Conservation (phyloP, 768 basidiomycete genomes). For the Russula compacta region DNA sequence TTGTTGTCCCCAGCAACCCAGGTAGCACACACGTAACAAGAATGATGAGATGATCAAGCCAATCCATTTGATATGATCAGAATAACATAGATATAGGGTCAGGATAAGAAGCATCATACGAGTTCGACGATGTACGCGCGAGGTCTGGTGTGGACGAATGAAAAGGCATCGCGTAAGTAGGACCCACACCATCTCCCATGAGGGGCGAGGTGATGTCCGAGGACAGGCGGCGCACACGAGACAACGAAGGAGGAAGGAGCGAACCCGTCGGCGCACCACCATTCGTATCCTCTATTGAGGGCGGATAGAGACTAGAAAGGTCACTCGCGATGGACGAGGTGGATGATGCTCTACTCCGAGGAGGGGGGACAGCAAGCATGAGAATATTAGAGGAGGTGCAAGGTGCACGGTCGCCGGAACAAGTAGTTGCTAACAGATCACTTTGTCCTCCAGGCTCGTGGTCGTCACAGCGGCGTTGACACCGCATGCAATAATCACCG, state of each 20-base stretch:
- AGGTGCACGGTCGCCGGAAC: neutral
- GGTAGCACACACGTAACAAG: constrained; percentile 11
- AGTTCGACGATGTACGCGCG: constrained; percentile 4
- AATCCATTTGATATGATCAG: constrained; percentile 4
- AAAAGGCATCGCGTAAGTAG: constrained; percentile 1
- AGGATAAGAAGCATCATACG: constrained; percentile 10
- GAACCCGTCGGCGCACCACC: neutral
- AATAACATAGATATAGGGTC: constrained; percentile 11
- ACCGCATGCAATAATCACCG: constrained; percentile 12
- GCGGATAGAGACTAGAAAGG: constrained; percentile 13
- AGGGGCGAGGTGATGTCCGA: constrained; percentile 1
- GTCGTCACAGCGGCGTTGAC: constrained; percentile 15
- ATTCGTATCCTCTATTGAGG: constrained; percentile 11
- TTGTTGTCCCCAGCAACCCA: neutral
- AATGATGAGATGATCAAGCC: neutral
- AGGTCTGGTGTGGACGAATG: constrained; percentile 6
- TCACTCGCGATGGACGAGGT: constrained; percentile 17
- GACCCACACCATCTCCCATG: neutral
- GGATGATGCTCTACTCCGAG: constrained; percentile 18
- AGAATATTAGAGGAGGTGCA: constrained; percentile 1
- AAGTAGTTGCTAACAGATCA: neutral
- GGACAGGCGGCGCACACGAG: constrained; percentile 8
- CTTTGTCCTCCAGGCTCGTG: constrained; percentile 3
- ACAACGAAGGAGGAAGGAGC: constrained; percentile 9
- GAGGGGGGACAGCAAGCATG: constrained; percentile 10